Conservation (phyloP, 2,329 filamentous ascomycete species). For the Verruconis gallopava region DNA sequence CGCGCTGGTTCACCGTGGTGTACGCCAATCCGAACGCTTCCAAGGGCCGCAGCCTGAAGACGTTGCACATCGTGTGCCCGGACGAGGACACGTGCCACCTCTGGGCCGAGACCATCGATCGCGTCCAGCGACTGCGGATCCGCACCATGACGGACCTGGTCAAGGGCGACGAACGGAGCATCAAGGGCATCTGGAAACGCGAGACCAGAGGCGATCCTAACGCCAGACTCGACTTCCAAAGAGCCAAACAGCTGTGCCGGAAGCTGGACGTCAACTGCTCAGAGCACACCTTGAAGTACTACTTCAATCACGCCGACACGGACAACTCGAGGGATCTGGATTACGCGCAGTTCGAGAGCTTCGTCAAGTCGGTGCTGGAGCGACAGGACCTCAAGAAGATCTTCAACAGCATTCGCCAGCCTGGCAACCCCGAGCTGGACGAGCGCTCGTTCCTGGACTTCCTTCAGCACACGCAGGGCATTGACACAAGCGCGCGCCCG, state of each 20-base stretch:
- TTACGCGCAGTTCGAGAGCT: slow-evolving; percentile 70
- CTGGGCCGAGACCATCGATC: slow-evolving; percentile 76
- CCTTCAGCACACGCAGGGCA: slow-evolving; percentile 57
- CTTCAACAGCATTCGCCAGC: slow-evolving; percentile 46
- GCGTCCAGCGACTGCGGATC: slow-evolving; percentile 73
- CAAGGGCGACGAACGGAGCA: slow-evolving; percentile 59
- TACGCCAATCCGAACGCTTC: slow-evolving; percentile 68
- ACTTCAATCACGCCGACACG: slow-evolving; percentile 63
- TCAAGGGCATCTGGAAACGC: slow-evolving; percentile 72
- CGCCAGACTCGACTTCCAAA: slow-evolving; percentile 62
- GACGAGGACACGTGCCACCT: slow-evolving; percentile 57
- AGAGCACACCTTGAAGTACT: slow-evolving; percentile 55
- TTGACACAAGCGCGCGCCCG: slow-evolving; percentile 57
- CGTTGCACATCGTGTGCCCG: slow-evolving; percentile 75
- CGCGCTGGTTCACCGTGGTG: slow-evolving; percentile 78
- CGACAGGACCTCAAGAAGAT: slow-evolving; percentile 68
- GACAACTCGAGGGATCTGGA: slow-evolving; percentile 53
- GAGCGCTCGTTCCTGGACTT: slow-evolving; percentile 64
- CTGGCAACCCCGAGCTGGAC: slow-evolving; percentile 50
- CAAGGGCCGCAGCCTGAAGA: slow-evolving; percentile 58
- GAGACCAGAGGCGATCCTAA: slow-evolving; percentile 58
- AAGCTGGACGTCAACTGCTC: slow-evolving; percentile 88
- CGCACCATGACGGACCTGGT: slow-evolving; percentile 83
- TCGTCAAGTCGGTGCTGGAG: slow-evolving; percentile 71
- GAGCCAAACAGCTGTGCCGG: slow-evolving; percentile 72